A percentile compares a stretch with the other conserved stretches of the same genome.
Evolutionary conservation across 345 rosid genomes (phyloP).

Genomic region (Arabis alpina): DNA sequence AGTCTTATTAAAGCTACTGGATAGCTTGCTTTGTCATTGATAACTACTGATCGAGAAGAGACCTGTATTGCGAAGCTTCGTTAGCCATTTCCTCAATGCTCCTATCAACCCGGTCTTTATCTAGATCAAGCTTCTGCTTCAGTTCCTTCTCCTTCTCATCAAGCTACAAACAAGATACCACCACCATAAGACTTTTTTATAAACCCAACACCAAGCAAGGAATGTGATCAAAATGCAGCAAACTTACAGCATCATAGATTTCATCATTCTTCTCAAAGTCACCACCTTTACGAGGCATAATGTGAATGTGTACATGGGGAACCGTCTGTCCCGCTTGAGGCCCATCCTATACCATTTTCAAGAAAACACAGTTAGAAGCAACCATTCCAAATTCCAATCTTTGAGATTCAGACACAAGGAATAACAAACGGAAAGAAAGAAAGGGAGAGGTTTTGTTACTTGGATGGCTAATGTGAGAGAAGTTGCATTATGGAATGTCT

Average conservation of each 20-base stretch:
- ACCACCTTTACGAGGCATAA: constrained; percentile 77
- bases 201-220: neutral
- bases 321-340: constrained; percentile 95
- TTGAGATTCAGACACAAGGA: neutral
- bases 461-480: constrained; percentile 82
- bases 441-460: constrained; percentile 44
- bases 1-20: constrained; percentile 25
- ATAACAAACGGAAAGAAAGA: neutral
- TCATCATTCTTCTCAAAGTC: constrained; percentile 95
- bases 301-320: constrained; percentile 90
- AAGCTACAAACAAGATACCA: constrained; percentile 48
- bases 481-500: constrained; percentile 72
- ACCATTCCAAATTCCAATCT: neutral
- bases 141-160: constrained; percentile 77
- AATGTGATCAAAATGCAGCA: neutral
- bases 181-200: constrained; percentile 9
- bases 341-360: constrained; percentile 63
- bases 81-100: constrained; percentile 71
- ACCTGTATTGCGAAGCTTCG: constrained; percentile 73
- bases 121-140: constrained; percentile 75
- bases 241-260: constrained; percentile 82
- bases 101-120: constrained; percentile 77
- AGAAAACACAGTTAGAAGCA: constrained; percentile 13
- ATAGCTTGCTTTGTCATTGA: constrained; percentile 4
- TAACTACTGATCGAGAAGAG: constrained; percentile 46